phyloP scores from a whole-genome alignment of 106 monocot genomes.

The Allium cepa region DNA sequence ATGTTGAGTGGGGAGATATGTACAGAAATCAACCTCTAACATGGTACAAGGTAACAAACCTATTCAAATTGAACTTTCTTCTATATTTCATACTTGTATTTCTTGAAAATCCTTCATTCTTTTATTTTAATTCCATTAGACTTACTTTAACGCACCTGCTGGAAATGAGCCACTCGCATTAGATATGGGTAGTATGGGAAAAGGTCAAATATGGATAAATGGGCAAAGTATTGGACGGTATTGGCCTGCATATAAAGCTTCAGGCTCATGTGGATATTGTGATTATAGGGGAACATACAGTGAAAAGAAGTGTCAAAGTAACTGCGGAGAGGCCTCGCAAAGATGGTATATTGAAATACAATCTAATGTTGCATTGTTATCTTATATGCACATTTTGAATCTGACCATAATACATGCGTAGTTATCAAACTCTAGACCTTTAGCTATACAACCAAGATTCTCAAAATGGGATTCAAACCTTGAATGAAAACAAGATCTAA shows the following conservation, averaged over 20 bases:
- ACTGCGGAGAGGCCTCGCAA: slow-evolving; percentile 64
- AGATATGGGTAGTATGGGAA: slow-evolving; percentile 86
- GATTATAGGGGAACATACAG: slow-evolving; percentile 44
- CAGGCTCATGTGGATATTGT: slow-evolving; percentile 58
- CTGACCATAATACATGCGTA: too few species aligned
- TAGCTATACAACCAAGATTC: too few species aligned
- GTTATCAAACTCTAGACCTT: too few species aligned
- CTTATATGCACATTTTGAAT: too few species aligned
- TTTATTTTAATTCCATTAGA: slow-evolving; percentile 12
- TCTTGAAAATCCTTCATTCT: neutral
- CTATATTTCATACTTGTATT: neutral
- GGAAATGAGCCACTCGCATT: slow-evolving; percentile 67
- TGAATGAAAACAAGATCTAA: too few species aligned
- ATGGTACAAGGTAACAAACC: slow-evolving; percentile 62
- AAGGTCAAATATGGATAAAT: slow-evolving; percentile 79
- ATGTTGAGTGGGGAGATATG: slow-evolving; percentile 58
- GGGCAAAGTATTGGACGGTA: slow-evolving; percentile 71
- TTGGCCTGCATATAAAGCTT: slow-evolving; percentile 68
- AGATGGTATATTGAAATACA: slow-evolving; percentile 32
- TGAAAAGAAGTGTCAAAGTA: slow-evolving; percentile 54
- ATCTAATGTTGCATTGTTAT: too few species aligned
- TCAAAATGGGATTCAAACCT: too few species aligned
- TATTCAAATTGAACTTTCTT: neutral
- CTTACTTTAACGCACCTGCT: slow-evolving; percentile 68
- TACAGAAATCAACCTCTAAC: slow-evolving; percentile 36